Evolutionary conservation across 371 early-diverging fungal genomes (phyloP).

Genomic region (Syncephalis fuscata): DNA sequence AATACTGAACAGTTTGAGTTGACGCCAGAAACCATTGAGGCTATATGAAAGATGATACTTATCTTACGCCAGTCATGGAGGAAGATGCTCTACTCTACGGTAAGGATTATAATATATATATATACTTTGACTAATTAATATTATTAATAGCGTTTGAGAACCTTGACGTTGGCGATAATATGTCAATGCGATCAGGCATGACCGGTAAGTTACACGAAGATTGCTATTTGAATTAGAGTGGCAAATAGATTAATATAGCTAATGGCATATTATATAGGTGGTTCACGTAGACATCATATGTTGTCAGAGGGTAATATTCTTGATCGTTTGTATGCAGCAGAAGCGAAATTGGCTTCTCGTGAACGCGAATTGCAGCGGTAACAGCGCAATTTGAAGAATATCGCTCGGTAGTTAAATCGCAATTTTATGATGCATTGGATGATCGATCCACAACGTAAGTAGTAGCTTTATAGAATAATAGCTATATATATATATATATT

Average conservation of each 20-base stretch:
- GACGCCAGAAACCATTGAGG: slow-evolving; percentile 15
- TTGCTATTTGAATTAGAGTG: too few species aligned
- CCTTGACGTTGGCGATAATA: slow-evolving; percentile 23
- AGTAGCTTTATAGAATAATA: too few species aligned
- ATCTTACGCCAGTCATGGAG: slow-evolving; percentile 57
- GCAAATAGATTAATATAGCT: not conserved
- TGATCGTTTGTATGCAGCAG: slow-evolving; percentile 1
- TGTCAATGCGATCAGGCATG: not conserved
- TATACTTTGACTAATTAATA: too few species aligned
- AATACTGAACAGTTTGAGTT: slow-evolving; percentile 16
- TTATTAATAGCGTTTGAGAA: slow-evolving; percentile 34
- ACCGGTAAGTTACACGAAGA: too few species aligned
- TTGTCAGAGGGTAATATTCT: not conserved
- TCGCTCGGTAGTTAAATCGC: slow-evolving; percentile 38
- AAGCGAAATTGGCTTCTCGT: slow-evolving; percentile 22
- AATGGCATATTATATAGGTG: not conserved
- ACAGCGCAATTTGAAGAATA: slow-evolving; percentile 49
- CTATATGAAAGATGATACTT: slow-evolving; percentile 51
- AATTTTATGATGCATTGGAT: slow-evolving; percentile 38
- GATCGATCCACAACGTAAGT: too few species aligned
- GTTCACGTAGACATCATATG: not conserved
- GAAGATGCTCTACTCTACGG: slow-evolving; percentile 71
- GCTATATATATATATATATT: not conserved
- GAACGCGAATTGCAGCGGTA: slow-evolving; percentile 24
- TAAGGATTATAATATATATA: slow-evolving; percentile 2